Base-by-base conservation (phyloP, 2,329 filamentous ascomycete species). In the Fusarium phyllophilum region DNA sequence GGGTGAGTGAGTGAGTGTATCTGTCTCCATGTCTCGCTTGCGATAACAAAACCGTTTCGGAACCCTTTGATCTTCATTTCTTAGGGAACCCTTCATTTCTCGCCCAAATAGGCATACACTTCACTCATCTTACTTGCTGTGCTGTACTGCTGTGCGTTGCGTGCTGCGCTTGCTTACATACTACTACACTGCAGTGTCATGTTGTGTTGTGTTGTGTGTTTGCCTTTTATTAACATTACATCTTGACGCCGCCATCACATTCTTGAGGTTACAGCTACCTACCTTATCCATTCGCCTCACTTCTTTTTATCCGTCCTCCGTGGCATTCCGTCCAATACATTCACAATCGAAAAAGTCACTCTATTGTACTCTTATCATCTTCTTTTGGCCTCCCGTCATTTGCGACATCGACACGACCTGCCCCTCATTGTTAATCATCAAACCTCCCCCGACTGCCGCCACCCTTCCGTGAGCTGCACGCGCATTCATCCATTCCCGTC, bases 11-110 rank as follows among this genome's bases (percentile, higher is more conserved):
- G 29, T n/a, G 29, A 51, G 48, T 54, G 33, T 65, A 29, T 62
- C 54, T 61, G 48, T 57, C 64, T 72, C 63, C 60, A 48, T 61
- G 52, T 57, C 64, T 72, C 63, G 65, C 65, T 66, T 65, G 63
- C 59, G 63, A 74, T 75, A 66, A 69, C 72, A 69, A 74, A 69
- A 72, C 56, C 68, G 68, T 72, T 74, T 72, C 56, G 44, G 46
- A 67, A 44, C 67, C 66, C 52, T 65, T 65, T 46, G 60, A 72
- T 74, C 46, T 74, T 72, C 46, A 52, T 59, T 62, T 70, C 70
- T 73, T 44, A 36, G 54, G 48, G 48, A 55, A 62, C 57, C 55
- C 68, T 65, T 63, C 41, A 42, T 55, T 44, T 65, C 55, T 74
- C 55, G 22, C 38, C 41, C 34, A 33, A 58, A 65, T 33, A 48